Base-by-base conservation (phyloP, 768 basidiomycete species). In the Leccinum disarticulatum region DNA sequence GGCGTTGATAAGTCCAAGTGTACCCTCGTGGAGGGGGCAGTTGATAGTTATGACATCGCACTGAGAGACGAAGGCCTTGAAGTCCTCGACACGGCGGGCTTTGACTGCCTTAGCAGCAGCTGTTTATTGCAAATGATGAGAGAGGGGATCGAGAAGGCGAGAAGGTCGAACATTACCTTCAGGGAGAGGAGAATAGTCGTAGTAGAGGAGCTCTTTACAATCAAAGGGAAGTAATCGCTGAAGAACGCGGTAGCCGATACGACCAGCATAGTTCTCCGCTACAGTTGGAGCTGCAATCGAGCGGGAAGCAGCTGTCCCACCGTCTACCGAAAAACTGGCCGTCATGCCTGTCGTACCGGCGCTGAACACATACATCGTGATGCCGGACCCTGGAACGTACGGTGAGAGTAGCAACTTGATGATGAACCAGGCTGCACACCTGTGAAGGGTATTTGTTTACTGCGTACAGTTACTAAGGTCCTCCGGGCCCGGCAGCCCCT, bases 161-260 rank as follows among this genome's bases (percentile, higher is more conserved):
- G 9, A 19, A 2, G 22, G 15, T 30, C 5, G 10, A 27, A 13
- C 17, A 8, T 15, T 56, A 85, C 85, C 83, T 59, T 79, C 78
- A 13, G 89, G 87, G 58, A 91, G 83, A 56, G 89, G 78, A 4
- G 83, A 79, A 70, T 94, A 93, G 75, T 94, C 93, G 71, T 87
- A 96, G 80, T 95, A 95, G 61, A 96, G 76, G 43, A 96, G 83
- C 70, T 95, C 91, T 74, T 94, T 94, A 82, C 84, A 86, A 77
- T 93, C 82, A 78, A 97, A 96, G 6, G 91, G 90, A 31, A 83
- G 66, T 47, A 93, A 78, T 58, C 91, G 86, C 72, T 92, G 87
- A 52, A 93, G 79, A 28, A 93, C 91, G 69, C 91, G 86, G 80
- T 91, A 93, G 6, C 94, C 94, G 70, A 95, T 95, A 57, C 86